Conservation (phyloP, 2,329 filamentous ascomycete species). For the Ascochyta koolunga region DNA sequence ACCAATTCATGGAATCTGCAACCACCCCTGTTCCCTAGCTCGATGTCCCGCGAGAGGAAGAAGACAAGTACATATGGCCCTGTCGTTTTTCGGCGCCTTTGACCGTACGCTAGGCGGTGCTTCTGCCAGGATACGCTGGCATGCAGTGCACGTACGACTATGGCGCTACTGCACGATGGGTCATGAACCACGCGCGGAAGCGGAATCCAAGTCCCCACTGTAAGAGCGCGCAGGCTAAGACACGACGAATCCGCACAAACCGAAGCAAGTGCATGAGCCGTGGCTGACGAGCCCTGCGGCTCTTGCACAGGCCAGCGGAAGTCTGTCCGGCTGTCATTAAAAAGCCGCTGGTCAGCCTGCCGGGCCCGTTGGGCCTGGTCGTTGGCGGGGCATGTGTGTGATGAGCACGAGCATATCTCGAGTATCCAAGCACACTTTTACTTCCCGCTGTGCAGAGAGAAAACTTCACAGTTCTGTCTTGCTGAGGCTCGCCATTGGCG, state of each 20-base stretch:
- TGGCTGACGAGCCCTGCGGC: conserved; percentile 25
- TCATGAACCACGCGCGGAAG: conserved; percentile 36
- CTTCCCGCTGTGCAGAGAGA: not conserved
- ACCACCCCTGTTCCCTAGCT: conserved; percentile 28
- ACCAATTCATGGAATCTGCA: conserved; percentile 38
- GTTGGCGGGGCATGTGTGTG: conserved; percentile 19
- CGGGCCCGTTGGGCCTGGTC: conserved; percentile 10
- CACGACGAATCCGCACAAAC: conserved; percentile 22
- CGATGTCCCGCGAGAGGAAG: conserved; percentile 36
- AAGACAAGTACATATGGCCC: conserved; percentile 32
- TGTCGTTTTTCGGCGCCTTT: conserved; percentile 31
- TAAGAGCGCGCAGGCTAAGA: conserved; percentile 27
- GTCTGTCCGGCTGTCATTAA: conserved; percentile 24
- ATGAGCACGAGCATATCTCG: conserved; percentile 20
- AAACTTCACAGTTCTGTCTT: not conserved
- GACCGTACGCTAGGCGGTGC: conserved; percentile 20
- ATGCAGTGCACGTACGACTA: conserved; percentile 24
- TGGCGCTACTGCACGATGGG: conserved; percentile 35
- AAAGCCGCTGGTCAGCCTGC: conserved; percentile 8
- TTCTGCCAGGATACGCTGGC: conserved; percentile 18
- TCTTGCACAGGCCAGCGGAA: conserved; percentile 24
- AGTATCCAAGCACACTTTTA: conserved; percentile 1
- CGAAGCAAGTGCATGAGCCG: conserved; percentile 29
- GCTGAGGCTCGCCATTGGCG: not conserved
- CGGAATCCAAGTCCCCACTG: conserved; percentile 25